A percentile compares a stretch with the other conserved stretches of the same genome.
Conservation (phyloP, 352 stramenopile genomes). For the Pythium aristosporum region DNA sequence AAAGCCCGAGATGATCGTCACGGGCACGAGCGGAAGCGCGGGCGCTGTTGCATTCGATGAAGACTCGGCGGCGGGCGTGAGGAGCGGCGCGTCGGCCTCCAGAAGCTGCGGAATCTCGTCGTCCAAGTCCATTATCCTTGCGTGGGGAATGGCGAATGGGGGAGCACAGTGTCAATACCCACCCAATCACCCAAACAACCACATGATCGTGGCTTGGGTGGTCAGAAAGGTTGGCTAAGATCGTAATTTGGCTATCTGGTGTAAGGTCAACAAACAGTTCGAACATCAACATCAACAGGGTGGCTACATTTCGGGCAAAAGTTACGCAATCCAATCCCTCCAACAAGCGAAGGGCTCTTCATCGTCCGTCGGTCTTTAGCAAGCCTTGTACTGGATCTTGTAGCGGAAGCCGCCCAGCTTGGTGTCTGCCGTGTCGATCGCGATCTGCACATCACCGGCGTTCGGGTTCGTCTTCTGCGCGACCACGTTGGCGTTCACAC, state of each 20-base stretch:
- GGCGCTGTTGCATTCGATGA: not conserved
- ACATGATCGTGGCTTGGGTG: not conserved
- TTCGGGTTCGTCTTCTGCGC: slow-evolving; percentile 29
- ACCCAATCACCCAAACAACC: not conserved
- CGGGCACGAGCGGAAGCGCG: slow-evolving; percentile 52
- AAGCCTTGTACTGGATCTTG: slow-evolving; percentile 36
- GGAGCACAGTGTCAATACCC: not conserved
- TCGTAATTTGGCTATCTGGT: too few species aligned
- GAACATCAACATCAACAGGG: not conserved
- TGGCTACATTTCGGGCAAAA: not conserved
- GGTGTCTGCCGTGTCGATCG: slow-evolving; percentile 48
- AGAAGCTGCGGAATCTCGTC: slow-evolving; percentile 24
- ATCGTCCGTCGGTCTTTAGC: not conserved
- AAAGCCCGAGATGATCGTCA: slow-evolving; percentile 96
- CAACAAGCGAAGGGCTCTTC: too few species aligned
- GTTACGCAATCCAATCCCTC: not conserved
- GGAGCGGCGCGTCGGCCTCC: not conserved
- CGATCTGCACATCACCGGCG: slow-evolving; percentile 43
- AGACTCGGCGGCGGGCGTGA: not conserved
- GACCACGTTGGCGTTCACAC: slow-evolving; percentile 45
- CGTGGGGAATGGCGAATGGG: not conserved
- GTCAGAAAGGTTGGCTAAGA: not conserved
- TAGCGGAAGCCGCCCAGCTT: slow-evolving; percentile 47
- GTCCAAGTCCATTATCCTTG: slow-evolving; percentile 18
- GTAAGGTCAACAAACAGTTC: not conserved